phyloP scores from a whole-genome alignment of 2,329 filamentous ascomycete genomes.

The Scytalidium sp. region DNA sequence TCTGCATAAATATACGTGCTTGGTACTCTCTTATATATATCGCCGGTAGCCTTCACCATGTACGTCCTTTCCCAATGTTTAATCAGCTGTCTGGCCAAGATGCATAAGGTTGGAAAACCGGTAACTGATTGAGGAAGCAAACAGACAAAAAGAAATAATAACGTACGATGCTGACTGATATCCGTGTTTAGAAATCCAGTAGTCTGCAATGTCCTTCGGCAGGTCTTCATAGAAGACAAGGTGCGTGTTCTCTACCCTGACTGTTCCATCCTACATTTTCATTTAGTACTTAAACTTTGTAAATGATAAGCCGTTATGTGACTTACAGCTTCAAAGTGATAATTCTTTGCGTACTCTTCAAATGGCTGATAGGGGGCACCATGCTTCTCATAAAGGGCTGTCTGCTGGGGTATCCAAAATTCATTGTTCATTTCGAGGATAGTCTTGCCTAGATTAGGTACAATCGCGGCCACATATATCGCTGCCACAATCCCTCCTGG shows the following conservation, averaged over 20 bases:
- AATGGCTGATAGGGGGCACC: background rate
- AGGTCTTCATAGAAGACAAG: background rate
- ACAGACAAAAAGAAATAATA: too few species aligned
- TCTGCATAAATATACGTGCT: background rate
- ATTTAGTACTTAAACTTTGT: background rate
- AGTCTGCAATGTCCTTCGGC: background rate
- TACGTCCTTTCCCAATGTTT: background rate
- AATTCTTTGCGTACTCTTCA: background rate
- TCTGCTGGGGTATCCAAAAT: background rate
- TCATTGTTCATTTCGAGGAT: background rate
- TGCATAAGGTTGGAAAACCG: too few species aligned
- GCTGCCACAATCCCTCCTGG: constrained; percentile 26
- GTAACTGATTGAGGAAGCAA: too few species aligned
- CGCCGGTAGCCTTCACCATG: background rate
- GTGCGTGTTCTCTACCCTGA: background rate
- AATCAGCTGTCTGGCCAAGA: background rate
- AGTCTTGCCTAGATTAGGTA: background rate
- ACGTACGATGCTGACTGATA: background rate
- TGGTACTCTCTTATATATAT: background rate
- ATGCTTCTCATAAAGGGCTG: background rate
- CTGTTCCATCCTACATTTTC: background rate
- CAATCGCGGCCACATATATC: constrained; percentile 1
- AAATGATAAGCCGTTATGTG: background rate
- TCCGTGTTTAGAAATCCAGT: background rate
- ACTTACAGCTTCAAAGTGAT: background rate